A percentile compares a stretch with the other conserved stretches of the same genome.
These are phyloP conservation scores for Alternaria triticina DNA, from an alignment of 2,329 filamentous ascomycete genomes.

Conservation along the genomic window DNA sequence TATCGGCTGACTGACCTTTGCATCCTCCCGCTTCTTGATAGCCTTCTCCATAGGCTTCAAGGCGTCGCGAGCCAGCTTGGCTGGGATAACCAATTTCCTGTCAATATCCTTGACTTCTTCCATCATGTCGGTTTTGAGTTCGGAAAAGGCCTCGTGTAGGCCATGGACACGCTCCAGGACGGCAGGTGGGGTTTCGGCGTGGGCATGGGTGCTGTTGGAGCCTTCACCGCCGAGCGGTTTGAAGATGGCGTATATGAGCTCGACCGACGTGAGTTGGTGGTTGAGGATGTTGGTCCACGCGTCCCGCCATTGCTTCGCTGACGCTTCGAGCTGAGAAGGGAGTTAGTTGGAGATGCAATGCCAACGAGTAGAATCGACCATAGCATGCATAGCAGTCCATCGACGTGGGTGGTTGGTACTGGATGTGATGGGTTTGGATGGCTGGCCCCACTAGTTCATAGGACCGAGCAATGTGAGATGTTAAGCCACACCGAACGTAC, in stretches of 20 bases:
- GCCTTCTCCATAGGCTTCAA: conserved; percentile 78
- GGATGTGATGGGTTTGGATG: not conserved
- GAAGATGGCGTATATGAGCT: conserved; percentile 76
- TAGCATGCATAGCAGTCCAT: not conserved
- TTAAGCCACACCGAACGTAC: conserved; percentile 54
- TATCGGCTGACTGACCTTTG: conserved; percentile 58
- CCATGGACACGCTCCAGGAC: conserved; percentile 69
- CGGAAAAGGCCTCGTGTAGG: conserved; percentile 71
- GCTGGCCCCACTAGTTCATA: conserved; percentile 27
- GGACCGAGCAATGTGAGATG: not conserved
- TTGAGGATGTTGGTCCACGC: conserved; percentile 76
- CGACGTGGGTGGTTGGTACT: not conserved
- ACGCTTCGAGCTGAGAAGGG: conserved; percentile 70
- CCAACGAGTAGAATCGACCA: not conserved
- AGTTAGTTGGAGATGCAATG: not conserved
- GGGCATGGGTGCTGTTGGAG: conserved; percentile 55
- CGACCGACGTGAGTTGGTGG: conserved; percentile 70
- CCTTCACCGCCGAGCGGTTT: conserved; percentile 74
- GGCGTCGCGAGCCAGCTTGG: conserved; percentile 70
- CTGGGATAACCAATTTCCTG: conserved; percentile 70
- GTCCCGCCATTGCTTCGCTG: conserved; percentile 77
- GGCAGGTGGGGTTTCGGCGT: conserved; percentile 65
- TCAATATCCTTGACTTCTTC: conserved; percentile 77
- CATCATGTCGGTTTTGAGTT: conserved; percentile 73
- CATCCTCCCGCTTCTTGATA: conserved; percentile 85